These are phyloP conservation scores for Leishmania arabica DNA, from an alignment of 208 protist species.

Conservation along the genomic window DNA sequence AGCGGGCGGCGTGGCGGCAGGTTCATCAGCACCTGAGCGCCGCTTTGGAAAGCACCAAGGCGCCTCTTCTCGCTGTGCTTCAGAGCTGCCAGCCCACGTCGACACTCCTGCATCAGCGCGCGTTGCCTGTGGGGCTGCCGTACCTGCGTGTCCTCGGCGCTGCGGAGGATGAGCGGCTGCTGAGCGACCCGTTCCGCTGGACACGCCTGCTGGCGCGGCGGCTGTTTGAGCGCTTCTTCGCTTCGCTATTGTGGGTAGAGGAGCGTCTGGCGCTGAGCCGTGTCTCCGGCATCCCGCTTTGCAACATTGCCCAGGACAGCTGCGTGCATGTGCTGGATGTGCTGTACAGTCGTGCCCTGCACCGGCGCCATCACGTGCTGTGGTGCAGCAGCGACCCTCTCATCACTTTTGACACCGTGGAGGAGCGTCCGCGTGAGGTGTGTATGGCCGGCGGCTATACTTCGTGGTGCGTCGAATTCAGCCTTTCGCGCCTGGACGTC, in stretches of 20 bases:
- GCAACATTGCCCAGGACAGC: constrained; percentile 88
- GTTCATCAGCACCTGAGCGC: constrained; percentile 57
- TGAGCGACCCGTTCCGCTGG: constrained; percentile 90
- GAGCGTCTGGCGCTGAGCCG: constrained; percentile 84
- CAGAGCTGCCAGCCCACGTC: constrained; percentile 63
- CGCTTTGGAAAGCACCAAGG: constrained; percentile 34
- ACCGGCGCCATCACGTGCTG: constrained; percentile 72
- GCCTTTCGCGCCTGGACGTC: constrained; percentile 84
- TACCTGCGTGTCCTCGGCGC: constrained; percentile 83
- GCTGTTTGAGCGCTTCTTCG: constrained; percentile 82
- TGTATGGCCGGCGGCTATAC: constrained; percentile 82
- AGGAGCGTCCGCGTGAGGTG: constrained; percentile 78
- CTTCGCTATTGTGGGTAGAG: constrained; percentile 81
- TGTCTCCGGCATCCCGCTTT: constrained; percentile 77
- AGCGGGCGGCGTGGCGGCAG: constrained; percentile 65
- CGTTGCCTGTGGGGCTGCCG: constrained; percentile 51
- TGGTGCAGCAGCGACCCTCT: constrained; percentile 75
- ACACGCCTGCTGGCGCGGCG: constrained; percentile 57
- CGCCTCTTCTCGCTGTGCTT: constrained; percentile 74
- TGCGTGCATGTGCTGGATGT: constrained; percentile 87
- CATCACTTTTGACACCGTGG: constrained; percentile 76
- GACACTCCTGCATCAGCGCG: constrained; percentile 71
- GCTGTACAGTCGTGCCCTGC: constrained; percentile 78
- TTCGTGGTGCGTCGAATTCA: constrained; percentile 88
- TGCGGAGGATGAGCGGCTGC: constrained; percentile 79